phyloP scores from a whole-genome alignment of 73 alveolate species.

The Paraurostyla sp. region DNA sequence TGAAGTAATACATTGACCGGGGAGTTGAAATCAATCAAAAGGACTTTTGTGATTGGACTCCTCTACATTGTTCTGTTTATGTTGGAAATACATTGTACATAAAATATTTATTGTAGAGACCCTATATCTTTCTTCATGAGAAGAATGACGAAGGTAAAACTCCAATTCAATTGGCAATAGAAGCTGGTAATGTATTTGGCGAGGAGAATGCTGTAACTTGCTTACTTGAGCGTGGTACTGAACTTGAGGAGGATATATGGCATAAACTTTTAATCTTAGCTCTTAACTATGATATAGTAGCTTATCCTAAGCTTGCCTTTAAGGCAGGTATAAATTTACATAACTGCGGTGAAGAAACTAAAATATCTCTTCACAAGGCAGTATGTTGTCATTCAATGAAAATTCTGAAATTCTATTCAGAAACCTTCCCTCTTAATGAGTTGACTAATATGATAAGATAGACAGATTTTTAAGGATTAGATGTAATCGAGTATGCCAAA shows the following conservation, averaged over 20 bases:
- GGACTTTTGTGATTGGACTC: slow-evolving; percentile 73
- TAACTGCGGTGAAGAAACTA: slow-evolving; percentile 51
- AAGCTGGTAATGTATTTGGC: slow-evolving; percentile 64
- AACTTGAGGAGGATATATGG: slow-evolving; percentile 64
- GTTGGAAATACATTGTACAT: slow-evolving; percentile 55
- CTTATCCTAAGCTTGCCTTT: slow-evolving; percentile 53
- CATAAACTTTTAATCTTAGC: slow-evolving; percentile 60
- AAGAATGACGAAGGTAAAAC: slow-evolving; percentile 66
- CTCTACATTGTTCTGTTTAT: slow-evolving; percentile 75
- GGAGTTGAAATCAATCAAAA: slow-evolving; percentile 59
- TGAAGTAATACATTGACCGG: slow-evolving; percentile 61
- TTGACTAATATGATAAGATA: slow-evolving; percentile 2
- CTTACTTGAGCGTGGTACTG: slow-evolving; percentile 46
- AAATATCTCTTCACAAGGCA: slow-evolving; percentile 58
- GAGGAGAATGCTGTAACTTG: slow-evolving; percentile 66
- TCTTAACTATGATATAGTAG: slow-evolving; percentile 37
- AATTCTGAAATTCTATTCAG: slow-evolving; percentile 24
- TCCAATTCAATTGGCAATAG: slow-evolving; percentile 65
- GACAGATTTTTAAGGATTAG: slow-evolving; percentile 31
- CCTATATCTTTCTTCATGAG: slow-evolving; percentile 39
- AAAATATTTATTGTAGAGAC: background rate
- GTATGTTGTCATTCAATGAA: slow-evolving; percentile 25
- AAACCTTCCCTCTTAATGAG: background rate
- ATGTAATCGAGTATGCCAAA: slow-evolving; percentile 55
- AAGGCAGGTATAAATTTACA: slow-evolving; percentile 54